Base-by-base conservation (phyloP, 805 yeast genomes). In the Spencermartinsiella europaea region DNA sequence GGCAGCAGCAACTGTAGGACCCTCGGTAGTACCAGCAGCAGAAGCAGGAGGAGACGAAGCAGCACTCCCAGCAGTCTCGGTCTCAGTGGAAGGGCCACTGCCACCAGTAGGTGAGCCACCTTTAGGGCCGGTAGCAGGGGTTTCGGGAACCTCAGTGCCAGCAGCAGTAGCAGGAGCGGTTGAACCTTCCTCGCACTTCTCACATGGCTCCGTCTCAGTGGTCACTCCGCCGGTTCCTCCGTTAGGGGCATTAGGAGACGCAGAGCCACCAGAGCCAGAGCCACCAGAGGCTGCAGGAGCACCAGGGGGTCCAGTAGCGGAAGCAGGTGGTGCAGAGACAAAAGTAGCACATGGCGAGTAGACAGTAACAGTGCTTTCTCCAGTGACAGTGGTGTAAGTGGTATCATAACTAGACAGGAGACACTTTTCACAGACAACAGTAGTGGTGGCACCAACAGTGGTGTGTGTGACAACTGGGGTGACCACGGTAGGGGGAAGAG, bases 301-400 rank as follows among this genome's bases (percentile, higher is more conserved):
- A 15, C 37, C 37, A 21, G 46, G 17, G 15, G 36, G 14, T 15
- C 15, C 21, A 21, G 43, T 25, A 7, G 22, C 45, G 22, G 40
- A 4, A 3, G 45, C 28, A 37, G 35, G n/a, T n/a, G 49, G 17
- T 1, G 45, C 20, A 15, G n/a, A 34, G 22, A 48, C 44, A 22
- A 36, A 44, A 17, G 49, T 47, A 12, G 46, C 52, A 36, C 54
- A 51, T 14, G 53, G 53, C 25, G 54, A 51, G 38, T 31, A 28
- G 37, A 53, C 48, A 20, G 56, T 53, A 44, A 50, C 45, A 36
- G 50, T 47, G 20, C 40, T 28, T 34, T 41, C 36, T 2, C 44
- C 46, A 21, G n/a, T 20, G 34, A 42, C 33, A 20, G 51, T 42
- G 22, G 51, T 48, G 35, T 41, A 47, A 15, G 56, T 53, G 8